Percentiles rank a stretch among this genome's conserved stretches.
These are phyloP conservation scores for Penicillium digitatum DNA, from an alignment of 2,329 filamentous ascomycete genomes.

Conservation along the genomic window DNA sequence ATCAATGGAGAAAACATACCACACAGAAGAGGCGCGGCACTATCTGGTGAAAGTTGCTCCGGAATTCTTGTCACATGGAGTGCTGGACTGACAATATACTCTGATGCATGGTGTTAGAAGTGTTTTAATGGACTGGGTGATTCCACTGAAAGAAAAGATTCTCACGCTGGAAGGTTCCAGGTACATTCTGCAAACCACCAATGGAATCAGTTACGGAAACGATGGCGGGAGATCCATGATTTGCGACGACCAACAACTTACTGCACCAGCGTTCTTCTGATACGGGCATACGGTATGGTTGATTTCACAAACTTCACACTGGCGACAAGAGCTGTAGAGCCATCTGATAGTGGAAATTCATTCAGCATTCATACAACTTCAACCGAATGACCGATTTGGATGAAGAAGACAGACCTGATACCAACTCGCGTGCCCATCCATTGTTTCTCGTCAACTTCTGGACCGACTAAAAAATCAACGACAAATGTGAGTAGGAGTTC, in stretches of 20 bases:
- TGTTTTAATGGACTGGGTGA: background rate
- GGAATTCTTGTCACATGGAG: constrained; percentile 38
- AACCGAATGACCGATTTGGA: background rate
- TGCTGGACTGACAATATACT: constrained; percentile 37
- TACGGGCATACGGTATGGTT: constrained; percentile 39
- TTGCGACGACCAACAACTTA: constrained; percentile 15
- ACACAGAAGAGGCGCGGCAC: constrained; percentile 37
- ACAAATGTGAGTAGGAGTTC: background rate
- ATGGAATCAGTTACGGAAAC: background rate
- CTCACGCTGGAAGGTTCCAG: constrained; percentile 39
- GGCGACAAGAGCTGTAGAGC: constrained; percentile 38
- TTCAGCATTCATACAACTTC: background rate
- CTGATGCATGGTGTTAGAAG: constrained; percentile 11
- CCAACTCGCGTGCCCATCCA: constrained; percentile 34
- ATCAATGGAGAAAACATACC: constrained; percentile 21
- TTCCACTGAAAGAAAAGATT: background rate
- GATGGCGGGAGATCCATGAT: background rate
- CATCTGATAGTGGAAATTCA: constrained; percentile 24
- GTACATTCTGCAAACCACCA: constrained; percentile 29
- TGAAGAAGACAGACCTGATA: constrained; percentile 26
- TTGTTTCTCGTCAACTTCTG: constrained; percentile 22
- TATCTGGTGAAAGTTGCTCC: constrained; percentile 28
- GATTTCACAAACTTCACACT: constrained; percentile 38
- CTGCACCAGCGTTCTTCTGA: constrained; percentile 38
- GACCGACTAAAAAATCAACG: constrained; percentile 22